Conservation (phyloP, 345 rosid genomes). For the Ceriops zippeliana region DNA sequence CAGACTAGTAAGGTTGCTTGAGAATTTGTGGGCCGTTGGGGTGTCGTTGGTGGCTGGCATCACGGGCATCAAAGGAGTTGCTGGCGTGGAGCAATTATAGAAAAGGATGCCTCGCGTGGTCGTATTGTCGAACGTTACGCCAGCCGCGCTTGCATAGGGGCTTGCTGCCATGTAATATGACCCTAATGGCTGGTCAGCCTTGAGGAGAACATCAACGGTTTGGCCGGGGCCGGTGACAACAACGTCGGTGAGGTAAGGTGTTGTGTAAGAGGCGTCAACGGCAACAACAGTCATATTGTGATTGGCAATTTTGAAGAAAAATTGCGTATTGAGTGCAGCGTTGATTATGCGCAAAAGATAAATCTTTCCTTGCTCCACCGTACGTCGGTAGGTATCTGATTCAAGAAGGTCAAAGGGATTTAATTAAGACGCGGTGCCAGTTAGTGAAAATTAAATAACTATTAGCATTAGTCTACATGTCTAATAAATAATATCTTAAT, state of each 20-base stretch:
- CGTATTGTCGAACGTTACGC: conserved; percentile 34
- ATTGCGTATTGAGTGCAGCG: conserved; percentile 77
- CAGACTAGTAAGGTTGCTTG: conserved; percentile 44
- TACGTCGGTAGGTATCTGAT: conserved; percentile 54
- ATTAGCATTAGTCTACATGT: too few species aligned
- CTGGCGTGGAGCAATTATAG: conserved; percentile 28
- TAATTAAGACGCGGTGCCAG: too few species aligned
- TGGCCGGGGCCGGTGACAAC: conserved; percentile 68
- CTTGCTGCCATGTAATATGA: conserved; percentile 80
- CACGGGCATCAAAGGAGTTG: conserved; percentile 51
- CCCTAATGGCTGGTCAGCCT: conserved; percentile 51
- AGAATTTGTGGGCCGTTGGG: conserved; percentile 64
- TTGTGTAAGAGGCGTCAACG: conserved; percentile 64
- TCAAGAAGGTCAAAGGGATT: too few species aligned
- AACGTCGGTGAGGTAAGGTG: conserved; percentile 60
- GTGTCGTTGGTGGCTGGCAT: conserved; percentile 65
- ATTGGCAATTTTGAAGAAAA: conserved; percentile 82
- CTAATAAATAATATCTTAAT: too few species aligned
- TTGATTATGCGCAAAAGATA: conserved; percentile 80
- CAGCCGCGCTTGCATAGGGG: conserved; percentile 48
- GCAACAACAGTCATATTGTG: conserved; percentile 77
- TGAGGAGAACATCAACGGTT: conserved; percentile 60
- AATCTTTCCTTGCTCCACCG: conserved; percentile 58
- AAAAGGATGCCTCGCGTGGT: conserved; percentile 64
- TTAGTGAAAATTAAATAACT: too few species aligned